A percentile compares a stretch with the other conserved stretches of the same genome.
Evolutionary conservation across 345 rosid species (phyloP).

Genomic region (Conringia planisiliqua): DNA sequence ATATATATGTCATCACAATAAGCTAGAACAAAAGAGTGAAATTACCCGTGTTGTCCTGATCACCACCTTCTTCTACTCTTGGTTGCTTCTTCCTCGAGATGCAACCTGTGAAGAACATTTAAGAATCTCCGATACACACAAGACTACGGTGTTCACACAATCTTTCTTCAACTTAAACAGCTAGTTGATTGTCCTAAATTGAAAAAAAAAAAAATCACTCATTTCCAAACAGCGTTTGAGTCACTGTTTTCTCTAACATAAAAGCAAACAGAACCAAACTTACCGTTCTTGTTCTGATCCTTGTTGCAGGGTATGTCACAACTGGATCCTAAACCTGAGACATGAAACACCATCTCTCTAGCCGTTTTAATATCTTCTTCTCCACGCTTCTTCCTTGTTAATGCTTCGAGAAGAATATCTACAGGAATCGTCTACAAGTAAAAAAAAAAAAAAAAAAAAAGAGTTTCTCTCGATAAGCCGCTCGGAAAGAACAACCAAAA

Average conservation of each 20-base stretch:
- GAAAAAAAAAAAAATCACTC: neutral
- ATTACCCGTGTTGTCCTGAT: neutral
- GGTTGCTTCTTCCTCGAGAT: neutral
- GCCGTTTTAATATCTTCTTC: neutral
- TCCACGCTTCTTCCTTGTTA: neutral
- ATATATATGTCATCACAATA: neutral
- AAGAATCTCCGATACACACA: neutral
- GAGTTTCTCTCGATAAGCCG: neutral
- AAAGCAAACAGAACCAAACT: neutral
- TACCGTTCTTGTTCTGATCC: neutral
- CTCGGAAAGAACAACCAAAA: neutral
- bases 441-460: neutral
- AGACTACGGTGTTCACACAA: neutral
- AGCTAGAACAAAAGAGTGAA: neutral
- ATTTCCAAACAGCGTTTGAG: neutral
- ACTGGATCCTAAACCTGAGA: neutral
- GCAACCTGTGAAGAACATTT: neutral
- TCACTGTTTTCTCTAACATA: neutral
- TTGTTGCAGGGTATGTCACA: neutral
- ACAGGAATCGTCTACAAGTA: neutral
- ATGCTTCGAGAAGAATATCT: neutral
- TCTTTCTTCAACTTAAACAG: neutral
- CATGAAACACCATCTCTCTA: neutral
- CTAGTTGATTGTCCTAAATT: neutral
- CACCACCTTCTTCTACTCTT: neutral